These are phyloP conservation scores for Sclerotinia glacialis DNA, from an alignment of 2,329 filamentous ascomycete species.

Conservation along the genomic window DNA sequence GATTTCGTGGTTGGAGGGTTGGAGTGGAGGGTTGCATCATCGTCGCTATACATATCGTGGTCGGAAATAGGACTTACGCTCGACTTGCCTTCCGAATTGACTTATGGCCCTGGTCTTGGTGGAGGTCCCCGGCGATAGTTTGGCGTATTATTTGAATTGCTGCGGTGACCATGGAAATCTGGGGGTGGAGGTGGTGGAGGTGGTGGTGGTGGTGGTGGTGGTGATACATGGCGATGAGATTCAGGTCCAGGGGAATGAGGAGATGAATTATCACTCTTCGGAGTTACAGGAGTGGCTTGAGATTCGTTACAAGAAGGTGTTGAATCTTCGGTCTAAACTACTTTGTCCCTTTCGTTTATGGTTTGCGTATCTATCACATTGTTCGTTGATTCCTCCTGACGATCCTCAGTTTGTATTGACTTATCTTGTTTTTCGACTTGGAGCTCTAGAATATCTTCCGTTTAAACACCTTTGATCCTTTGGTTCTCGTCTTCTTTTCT, in stretches of 20 bases:
- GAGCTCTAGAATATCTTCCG: slow-evolving; percentile 28
- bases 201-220: slow-evolving; percentile 26
- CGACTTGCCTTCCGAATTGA: slow-evolving; percentile 50
- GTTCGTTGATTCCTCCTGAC: not conserved
- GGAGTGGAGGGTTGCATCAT: slow-evolving; percentile 56
- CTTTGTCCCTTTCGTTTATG: slow-evolving; percentile 32
- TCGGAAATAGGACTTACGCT: slow-evolving; percentile 60
- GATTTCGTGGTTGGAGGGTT: slow-evolving; percentile 48
- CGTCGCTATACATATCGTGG: slow-evolving; percentile 56
- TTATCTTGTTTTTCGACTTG: slow-evolving; percentile 29
- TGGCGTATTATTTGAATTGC: not conserved
- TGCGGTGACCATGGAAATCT: slow-evolving; percentile 15
- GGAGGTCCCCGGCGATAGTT: slow-evolving; percentile 12
- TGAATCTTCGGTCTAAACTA: slow-evolving; percentile 30
- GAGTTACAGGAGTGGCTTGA: slow-evolving; percentile 31
- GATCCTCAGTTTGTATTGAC: slow-evolving; percentile 33
- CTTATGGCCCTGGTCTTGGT: slow-evolving; percentile 37
- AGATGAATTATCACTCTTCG: slow-evolving; percentile 27
- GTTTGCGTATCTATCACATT: not conserved
- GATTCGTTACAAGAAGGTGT: slow-evolving; percentile 25
- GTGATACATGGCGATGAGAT: slow-evolving; percentile 12
- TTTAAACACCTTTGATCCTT: slow-evolving; percentile 34
- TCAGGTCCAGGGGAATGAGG: slow-evolving; percentile 2
- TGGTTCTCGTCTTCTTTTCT: slow-evolving; percentile 40
- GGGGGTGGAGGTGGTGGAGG: slow-evolving; percentile 26